A percentile compares a stretch with the other conserved stretches of the same genome.
Evolutionary conservation across 352 stramenopile species (phyloP).

Genomic region (Stramenopiles sp.): DNA sequence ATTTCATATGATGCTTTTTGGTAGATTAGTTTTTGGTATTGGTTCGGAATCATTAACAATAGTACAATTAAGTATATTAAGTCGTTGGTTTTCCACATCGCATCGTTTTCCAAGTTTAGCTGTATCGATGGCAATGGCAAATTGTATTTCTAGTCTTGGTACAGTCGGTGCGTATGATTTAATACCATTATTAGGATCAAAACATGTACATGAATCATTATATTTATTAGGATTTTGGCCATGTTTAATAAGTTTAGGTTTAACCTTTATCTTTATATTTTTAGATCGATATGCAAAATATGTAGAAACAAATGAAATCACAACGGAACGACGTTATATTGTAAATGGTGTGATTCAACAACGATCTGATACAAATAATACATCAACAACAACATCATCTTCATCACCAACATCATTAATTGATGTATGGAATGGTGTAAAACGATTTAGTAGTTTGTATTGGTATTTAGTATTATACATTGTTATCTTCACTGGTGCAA

Average conservation of each 20-base stretch:
- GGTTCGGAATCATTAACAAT: constrained; percentile 56
- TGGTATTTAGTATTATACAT: background rate
- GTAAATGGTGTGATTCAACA: background rate
- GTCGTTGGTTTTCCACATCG: background rate
- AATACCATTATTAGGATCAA: background rate
- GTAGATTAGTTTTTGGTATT: constrained; percentile 67
- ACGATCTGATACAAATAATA: background rate
- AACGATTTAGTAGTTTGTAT: background rate
- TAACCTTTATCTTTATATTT: background rate
- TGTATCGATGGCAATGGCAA: background rate
- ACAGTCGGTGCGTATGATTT: background rate
- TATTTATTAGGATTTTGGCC: background rate
- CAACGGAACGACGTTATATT: background rate
- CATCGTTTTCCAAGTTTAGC: background rate
- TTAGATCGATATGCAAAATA: background rate
- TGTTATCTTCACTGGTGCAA: background rate
- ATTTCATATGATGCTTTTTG: constrained; percentile 36
- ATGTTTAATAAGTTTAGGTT: background rate
- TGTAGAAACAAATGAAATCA: background rate
- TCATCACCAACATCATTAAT: background rate
- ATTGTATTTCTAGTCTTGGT: background rate
- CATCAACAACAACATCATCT: background rate
- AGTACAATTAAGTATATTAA: background rate
- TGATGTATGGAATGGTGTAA: background rate
- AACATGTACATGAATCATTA: background rate